These are phyloP conservation scores for Agroathelia rolfsii DNA, from an alignment of 1,284 basidiomycete species.

Conservation along the genomic window DNA sequence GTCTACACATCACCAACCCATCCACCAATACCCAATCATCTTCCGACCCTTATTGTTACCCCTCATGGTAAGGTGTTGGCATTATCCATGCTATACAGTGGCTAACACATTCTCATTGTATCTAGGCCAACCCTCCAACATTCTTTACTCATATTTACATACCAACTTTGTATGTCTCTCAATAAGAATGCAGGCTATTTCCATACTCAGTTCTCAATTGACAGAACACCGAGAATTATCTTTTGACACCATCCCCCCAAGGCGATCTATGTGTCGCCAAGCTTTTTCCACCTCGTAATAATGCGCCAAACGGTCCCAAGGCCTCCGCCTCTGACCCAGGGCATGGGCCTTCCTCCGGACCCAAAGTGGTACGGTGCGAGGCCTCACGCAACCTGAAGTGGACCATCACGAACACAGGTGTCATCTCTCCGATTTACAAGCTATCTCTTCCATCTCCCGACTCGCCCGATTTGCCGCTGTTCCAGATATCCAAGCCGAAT, in stretches of 20 bases:
- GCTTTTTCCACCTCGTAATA: slow-evolving; percentile 82
- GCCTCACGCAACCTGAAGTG: slow-evolving; percentile 98
- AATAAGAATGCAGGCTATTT: no score
- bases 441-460: slow-evolving; percentile 90
- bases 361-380: slow-evolving; percentile 87
- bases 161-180: slow-evolving; percentile 77
- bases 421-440: slow-evolving; percentile 97
- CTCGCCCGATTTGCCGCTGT: slow-evolving; percentile 93
- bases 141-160: slow-evolving; percentile 91
- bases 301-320: slow-evolving; percentile 37
- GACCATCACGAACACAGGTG: slow-evolving; percentile 97
- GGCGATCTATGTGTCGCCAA: slow-evolving; percentile 99
- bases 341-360: slow-evolving; percentile 50
- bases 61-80: slow-evolving; percentile 66
- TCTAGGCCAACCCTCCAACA: slow-evolving; percentile 82
- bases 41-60: slow-evolving; percentile 96
- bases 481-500: slow-evolving; percentile 97
- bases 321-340: slow-evolving; percentile 72
- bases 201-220: slow-evolving; percentile 12
- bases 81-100: slow-evolving; percentile 9
- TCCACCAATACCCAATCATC: slow-evolving; percentile 93
- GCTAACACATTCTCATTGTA: no score
- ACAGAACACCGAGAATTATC: slow-evolving; percentile 95
- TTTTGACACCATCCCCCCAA: slow-evolving; percentile 94
- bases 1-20: slow-evolving; percentile 95